Conservation (phyloP, 176 grass and related monocot species). For the Paspalum vaginatum region DNA sequence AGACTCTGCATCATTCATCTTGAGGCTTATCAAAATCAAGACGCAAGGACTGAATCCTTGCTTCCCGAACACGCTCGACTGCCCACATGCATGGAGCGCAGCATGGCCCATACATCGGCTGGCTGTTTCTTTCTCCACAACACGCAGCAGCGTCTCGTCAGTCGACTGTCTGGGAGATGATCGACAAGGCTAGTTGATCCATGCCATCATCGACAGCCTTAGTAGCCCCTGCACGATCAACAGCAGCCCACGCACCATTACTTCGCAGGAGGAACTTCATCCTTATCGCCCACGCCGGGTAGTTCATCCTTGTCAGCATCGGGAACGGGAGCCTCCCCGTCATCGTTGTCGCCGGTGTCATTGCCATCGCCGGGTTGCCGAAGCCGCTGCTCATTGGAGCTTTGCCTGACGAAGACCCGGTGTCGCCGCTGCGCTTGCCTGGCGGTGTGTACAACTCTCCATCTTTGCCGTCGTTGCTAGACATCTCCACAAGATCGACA, state of each 20-base stretch:
- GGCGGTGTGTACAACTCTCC: too few relatives aligned
- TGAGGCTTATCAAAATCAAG: neutral
- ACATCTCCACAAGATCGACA: too few relatives aligned
- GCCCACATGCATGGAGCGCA: constrained; percentile 8
- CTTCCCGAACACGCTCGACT: neutral
- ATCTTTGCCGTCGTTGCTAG: too few relatives aligned
- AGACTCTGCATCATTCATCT: too few relatives aligned
- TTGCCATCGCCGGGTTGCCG: neutral
- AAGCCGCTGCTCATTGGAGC: too few relatives aligned
- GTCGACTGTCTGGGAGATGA: neutral
- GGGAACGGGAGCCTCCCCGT: neutral
- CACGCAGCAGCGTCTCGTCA: constrained; percentile 21
- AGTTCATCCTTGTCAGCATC: neutral
- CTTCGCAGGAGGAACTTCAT: neutral
- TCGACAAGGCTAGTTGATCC: neutral
- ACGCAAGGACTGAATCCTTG: neutral
- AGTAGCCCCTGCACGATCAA: constrained; percentile 5
- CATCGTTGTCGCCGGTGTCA: neutral
- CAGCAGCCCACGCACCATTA: neutral
- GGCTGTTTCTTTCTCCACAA: constrained; percentile 15
- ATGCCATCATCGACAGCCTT: neutral
- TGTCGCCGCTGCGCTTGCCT: too few relatives aligned
- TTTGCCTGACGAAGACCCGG: too few relatives aligned
- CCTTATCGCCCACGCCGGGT: neutral
- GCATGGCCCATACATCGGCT: constrained; percentile 1